phyloP scores from a whole-genome alignment of 257 asterid genomes.

The Cruciata laevipes region DNA sequence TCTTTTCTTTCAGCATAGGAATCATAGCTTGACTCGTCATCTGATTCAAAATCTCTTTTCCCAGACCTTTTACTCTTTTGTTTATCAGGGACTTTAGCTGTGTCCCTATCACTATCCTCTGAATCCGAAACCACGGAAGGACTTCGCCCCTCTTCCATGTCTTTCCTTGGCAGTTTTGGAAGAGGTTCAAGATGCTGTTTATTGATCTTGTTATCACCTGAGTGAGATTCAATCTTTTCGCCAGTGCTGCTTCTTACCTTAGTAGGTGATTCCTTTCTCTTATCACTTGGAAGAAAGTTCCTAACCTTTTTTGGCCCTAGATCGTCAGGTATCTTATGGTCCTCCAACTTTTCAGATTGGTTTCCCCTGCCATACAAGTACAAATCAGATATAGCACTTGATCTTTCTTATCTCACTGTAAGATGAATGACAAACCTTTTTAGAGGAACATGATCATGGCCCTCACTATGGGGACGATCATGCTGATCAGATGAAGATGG shows the following conservation, averaged over 20 bases:
- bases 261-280: conserved; percentile 34
- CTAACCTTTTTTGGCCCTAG: conserved; percentile 29
- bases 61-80: conserved; percentile 57
- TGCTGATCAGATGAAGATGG: conserved; percentile 22
- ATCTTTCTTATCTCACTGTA: conserved; percentile 27
- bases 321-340: conserved; percentile 29
- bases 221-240: conserved; percentile 29
- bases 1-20: conserved; percentile 66
- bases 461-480: conserved; percentile 25
- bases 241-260: conserved; percentile 26
- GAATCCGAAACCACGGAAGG: conserved; percentile 40
- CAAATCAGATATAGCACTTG: conserved; percentile 18
- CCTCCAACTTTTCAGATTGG: conserved; percentile 32
- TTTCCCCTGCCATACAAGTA: conserved; percentile 35
- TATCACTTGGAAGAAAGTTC: conserved; percentile 25
- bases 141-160: conserved; percentile 32
- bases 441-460: conserved; percentile 18
- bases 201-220: conserved; percentile 29
- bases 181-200: conserved; percentile 23
- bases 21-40: conserved; percentile 65
- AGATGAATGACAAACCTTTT: conserved; percentile 17
- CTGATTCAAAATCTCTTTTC: conserved; percentile 42
- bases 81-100: conserved; percentile 44
- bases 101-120: conserved; percentile 42
- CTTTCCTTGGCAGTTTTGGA: conserved; percentile 36